Evolutionary conservation across 1,139 yeast species (phyloP).

Genomic region (Candida pseudoviswanathii): DNA sequence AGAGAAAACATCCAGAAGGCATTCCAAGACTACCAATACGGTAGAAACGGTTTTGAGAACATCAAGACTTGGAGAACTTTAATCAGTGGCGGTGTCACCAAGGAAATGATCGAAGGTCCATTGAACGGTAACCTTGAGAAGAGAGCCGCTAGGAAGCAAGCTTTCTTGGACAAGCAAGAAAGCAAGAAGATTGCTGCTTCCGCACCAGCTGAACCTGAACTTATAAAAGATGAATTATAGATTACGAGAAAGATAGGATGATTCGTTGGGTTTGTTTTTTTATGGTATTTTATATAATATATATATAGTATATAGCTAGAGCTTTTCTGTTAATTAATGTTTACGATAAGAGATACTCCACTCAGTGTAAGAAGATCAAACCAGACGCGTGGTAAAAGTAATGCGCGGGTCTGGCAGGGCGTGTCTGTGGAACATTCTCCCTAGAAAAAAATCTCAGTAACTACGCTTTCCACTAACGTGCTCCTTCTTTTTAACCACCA

Average conservation of each 20-base stretch:
- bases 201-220: constrained; percentile 11
- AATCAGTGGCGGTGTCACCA: constrained; percentile 62
- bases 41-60: constrained; percentile 73
- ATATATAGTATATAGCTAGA: background rate
- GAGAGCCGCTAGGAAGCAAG: constrained; percentile 33
- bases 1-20: constrained; percentile 66
- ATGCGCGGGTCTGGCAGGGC: background rate
- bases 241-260: background rate
- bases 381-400: background rate
- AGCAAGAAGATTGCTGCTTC: constrained; percentile 11
- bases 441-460: background rate
- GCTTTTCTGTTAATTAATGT: background rate
- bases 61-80: constrained; percentile 68
- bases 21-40: constrained; percentile 67
- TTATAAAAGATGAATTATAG: constrained; percentile 22
- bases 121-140: constrained; percentile 37
- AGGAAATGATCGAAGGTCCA: constrained; percentile 45
- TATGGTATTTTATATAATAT: background rate
- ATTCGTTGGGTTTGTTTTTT: constrained; percentile 1
- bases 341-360: background rate
- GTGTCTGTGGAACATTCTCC: background rate
- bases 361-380: background rate
- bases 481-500: background rate
- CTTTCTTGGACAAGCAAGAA: constrained; percentile 22
- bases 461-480: background rate